Percentiles rank a stretch among this genome's conserved stretches.
phyloP scores from a whole-genome alignment of 352 stramenopile species.

The Phytophthora meadii region DNA sequence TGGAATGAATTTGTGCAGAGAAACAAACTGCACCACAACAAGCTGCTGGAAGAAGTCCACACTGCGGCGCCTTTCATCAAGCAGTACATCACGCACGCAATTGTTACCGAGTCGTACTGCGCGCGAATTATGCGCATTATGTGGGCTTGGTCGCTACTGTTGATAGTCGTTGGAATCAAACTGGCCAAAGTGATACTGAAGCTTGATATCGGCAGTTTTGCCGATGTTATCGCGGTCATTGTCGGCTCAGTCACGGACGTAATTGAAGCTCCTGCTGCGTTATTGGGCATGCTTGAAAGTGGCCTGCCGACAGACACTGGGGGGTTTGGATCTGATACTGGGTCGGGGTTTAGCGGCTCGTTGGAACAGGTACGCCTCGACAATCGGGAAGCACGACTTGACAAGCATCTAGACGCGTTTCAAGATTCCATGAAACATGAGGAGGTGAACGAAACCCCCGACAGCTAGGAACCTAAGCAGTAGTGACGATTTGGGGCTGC shows the following conservation, averaged over 20 bases:
- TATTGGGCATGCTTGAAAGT: constrained; percentile 11
- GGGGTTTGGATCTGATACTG: not conserved
- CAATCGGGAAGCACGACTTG: constrained; percentile 8
- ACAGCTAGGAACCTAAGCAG: not conserved
- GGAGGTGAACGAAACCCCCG: constrained; percentile 6
- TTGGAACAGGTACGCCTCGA: not conserved
- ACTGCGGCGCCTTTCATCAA: constrained; percentile 13
- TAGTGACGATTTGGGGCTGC: not conserved
- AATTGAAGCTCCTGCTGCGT: not conserved
- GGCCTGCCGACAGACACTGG: constrained; percentile 5
- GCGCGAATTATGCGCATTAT: not conserved
- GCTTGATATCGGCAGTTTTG: not conserved
- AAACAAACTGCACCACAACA: constrained; percentile 9
- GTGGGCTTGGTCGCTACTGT: not conserved
- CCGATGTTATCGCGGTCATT: constrained; percentile 4
- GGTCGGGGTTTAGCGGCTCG: too few relatives aligned
- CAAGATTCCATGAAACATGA: constrained; percentile 8
- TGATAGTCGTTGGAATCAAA: not conserved
- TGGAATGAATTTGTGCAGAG: constrained; percentile 1
- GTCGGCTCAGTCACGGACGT: constrained; percentile 1
- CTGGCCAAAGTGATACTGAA: constrained; percentile 1
- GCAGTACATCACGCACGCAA: constrained; percentile 6
- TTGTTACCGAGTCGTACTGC: constrained; percentile 11
- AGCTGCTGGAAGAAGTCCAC: constrained; percentile 9
- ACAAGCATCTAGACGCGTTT: not conserved